Evolutionary conservation across 1,139 yeast genomes (phyloP), one percentile per base, ranked within the genome.

Genomic region (Lodderomyces jiufengensis): DNA sequence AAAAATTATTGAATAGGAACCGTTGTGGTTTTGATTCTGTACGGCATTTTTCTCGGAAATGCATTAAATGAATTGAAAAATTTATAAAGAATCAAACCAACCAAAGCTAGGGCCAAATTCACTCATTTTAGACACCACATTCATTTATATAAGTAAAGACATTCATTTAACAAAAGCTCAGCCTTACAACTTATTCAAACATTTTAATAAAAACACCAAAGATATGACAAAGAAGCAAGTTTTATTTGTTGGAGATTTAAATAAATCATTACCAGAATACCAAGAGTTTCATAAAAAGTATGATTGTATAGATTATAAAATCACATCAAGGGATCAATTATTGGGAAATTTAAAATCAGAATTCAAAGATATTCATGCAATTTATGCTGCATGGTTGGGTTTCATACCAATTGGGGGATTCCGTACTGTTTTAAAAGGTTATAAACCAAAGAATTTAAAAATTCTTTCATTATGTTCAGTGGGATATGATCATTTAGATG

Each of bases 381-480:
- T 82, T 18, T 82, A 81, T 64, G 79, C 74, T 2, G 79, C 83
- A 0, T 84, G 85, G 75, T 65, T 71, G 27, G 80, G 84, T 1
- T 70, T 80, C 41, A 48, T 54, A 2, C 55, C 59, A 3, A 45
- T 76, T 9, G 83, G 80, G 2, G 80, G 79, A 0, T 68, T 79
- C 40, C 55, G 63, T 18, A 69, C 70, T n/a, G 54, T 80, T n/a
- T 56, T 81, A 36, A 18, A 18, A 18, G 77, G 65, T 2, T 52
- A 63, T 13, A 63, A 74, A 9, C 94, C 94, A 0, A 18, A 51
- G 1, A 44, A 63, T 2, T 58, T 84, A 41, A 76, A 76, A 50
- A 66, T 81, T 9, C 65, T 85, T 32, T 67, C 84, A 1, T 67
- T 79, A 32, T 80, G 86, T 35, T 76, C 88, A 36, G 94, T 84